phyloP scores from a whole-genome alignment of 768 basidiomycete species.

The Pisolithus sp. region DNA sequence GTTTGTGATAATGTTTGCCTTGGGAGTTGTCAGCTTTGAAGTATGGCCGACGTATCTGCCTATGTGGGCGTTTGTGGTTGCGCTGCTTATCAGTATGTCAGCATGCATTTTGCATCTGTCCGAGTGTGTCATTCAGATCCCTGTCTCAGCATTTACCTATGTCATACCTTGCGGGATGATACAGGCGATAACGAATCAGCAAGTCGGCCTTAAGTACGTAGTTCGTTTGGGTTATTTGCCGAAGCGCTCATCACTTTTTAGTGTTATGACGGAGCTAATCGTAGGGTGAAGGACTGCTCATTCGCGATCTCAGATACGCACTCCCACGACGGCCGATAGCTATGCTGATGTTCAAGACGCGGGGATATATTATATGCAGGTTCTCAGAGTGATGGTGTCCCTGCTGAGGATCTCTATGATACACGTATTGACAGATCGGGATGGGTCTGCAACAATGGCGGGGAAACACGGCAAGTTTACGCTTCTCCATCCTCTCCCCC shows the following conservation, averaged over 20 bases:
- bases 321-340: conserved; percentile 74
- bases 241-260: conserved; percentile 7
- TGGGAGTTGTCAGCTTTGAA: conserved; percentile 63
- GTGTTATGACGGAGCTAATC: conserved; percentile 74
- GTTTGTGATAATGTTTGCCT: conserved; percentile 63
- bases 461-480: conserved; percentile 20
- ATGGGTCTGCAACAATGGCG: conserved; percentile 18
- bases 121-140: not conserved
- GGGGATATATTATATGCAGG: conserved; percentile 53
- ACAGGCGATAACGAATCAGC: conserved; percentile 73
- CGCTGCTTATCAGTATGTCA: conserved; percentile 41
- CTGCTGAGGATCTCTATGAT: conserved; percentile 2
- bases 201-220: conserved; percentile 55
- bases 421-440: conserved; percentile 14
- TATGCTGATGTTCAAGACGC: conserved; percentile 85
- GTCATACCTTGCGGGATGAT: conserved; percentile 53
- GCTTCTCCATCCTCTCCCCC: not conserved
- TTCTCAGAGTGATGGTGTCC: not conserved
- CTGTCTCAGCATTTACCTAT: conserved; percentile 33
- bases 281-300: conserved; percentile 40
- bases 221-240: not conserved
- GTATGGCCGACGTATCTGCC: conserved; percentile 71
- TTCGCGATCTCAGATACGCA: conserved; percentile 36
- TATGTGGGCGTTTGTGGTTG: conserved; percentile 61
- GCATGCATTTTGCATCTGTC: not conserved